phyloP scores from a whole-genome alignment of 257 asterid species.

The Mentha longifolia region DNA sequence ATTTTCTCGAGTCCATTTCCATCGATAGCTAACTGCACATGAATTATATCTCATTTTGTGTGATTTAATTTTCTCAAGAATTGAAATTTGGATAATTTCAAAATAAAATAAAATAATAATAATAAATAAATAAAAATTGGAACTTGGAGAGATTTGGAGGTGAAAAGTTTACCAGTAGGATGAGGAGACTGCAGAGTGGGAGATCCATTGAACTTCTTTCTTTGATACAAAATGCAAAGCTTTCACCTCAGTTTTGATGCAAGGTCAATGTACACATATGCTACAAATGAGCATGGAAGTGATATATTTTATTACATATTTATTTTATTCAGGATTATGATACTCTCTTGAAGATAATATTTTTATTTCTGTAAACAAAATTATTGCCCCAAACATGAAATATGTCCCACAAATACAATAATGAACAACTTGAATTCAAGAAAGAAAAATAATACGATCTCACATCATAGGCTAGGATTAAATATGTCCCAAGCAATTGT shows the following conservation, averaged over 20 bases:
- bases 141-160: background rate
- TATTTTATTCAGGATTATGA: background rate
- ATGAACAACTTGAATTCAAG: background rate
- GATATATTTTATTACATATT: background rate
- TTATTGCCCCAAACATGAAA: background rate
- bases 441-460: too few species aligned
- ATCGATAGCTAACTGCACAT: constrained; percentile 38
- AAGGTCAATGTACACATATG: too few species aligned
- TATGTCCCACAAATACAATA: background rate
- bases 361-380: background rate
- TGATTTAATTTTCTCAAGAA: background rate
- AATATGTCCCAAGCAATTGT: too few species aligned
- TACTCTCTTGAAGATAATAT: constrained; percentile 16
- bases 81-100: background rate
- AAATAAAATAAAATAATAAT: too few species aligned
- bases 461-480: too few species aligned
- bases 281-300: constrained; percentile 20
- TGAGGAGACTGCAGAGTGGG: constrained; percentile 36
- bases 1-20: constrained; percentile 35
- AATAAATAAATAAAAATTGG: too few species aligned
- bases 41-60: background rate
- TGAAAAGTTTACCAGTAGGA: constrained; percentile 44
- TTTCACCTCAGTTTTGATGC: too few species aligned
- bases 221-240: background rate
- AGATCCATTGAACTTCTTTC: constrained; percentile 44